Evolutionary conservation across 2,329 filamentous ascomycete genomes (phyloP), one percentile per base, ranked within the genome.

Genomic region (Penicillium corylophilum): DNA sequence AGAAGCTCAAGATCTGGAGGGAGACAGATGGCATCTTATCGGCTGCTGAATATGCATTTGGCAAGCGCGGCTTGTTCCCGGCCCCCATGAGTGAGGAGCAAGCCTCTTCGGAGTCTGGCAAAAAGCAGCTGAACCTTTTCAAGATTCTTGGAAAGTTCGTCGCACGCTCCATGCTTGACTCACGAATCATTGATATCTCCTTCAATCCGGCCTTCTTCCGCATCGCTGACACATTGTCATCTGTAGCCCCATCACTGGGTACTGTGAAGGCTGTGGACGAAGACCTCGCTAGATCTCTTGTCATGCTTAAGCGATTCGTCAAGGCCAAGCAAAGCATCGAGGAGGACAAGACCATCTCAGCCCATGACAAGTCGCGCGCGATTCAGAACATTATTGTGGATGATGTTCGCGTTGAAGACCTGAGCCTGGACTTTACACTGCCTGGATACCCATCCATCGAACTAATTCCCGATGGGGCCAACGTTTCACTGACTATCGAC

Each of bases 141-240:
- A 95, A 88, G 71, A 88, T 93, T 67, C 85, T 99, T 20, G 94
- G 94, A 62, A 97, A 96, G 68, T 99, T 99, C 70, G 92, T 97
- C 43, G 94, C 95, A 26, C 86, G 94, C 45, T 96, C 94, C 0
- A 97, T 99, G 94, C 87, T 99, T 47, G 94, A 99, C 70, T 96
- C 93, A 1, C 85, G 94, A 48, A 97, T 99, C 68, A 96, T 99
- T 61, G 94, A 99, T 65, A 86, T 99, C 60, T 94, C 93, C 50
- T 94, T 99, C 74, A 99, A 96, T 68, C 89, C 94, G 1, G 95
- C 91, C 5, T 96, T 99, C 77, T 99, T 99, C 85, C 89, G 93
- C 51, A 89, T 96, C 58, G 90, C 89, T 15, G 89, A 95, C 62
- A 82, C 79, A 40, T 80, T 77, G 13, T 77, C 77, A 15, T 76